These are phyloP conservation scores for Diplocarpon mali DNA, from an alignment of 2,329 filamentous ascomycete species.

Conservation along the genomic window DNA sequence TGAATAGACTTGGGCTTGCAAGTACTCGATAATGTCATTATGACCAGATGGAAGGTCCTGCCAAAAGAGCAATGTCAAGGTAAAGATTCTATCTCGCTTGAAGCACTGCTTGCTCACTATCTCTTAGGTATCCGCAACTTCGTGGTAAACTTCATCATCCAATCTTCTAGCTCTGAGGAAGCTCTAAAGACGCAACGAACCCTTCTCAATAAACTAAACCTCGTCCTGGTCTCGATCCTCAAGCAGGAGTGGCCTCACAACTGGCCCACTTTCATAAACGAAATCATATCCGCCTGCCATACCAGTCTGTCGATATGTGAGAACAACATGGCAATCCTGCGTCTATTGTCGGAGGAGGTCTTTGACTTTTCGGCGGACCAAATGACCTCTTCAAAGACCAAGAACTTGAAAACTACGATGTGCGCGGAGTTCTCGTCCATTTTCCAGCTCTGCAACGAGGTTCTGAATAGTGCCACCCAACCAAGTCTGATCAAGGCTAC, in stretches of 20 bases:
- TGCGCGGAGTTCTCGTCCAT: slow-evolving; percentile 97
- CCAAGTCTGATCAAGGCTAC: slow-evolving; percentile 90
- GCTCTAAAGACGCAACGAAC: slow-evolving; percentile 74
- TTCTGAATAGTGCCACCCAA: slow-evolving; percentile 81
- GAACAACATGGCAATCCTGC: slow-evolving; percentile 98
- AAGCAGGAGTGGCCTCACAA: slow-evolving; percentile 99
- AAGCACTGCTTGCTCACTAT: slow-evolving; percentile 15
- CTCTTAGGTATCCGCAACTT: slow-evolving; percentile 88
- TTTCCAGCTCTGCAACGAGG: slow-evolving; percentile 94
- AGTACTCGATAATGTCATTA: slow-evolving; percentile 95
- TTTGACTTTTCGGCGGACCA: slow-evolving; percentile 98
- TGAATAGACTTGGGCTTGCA: slow-evolving; percentile 76
- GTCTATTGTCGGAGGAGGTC: slow-evolving; percentile 91
- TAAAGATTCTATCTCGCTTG: slow-evolving; percentile 28
- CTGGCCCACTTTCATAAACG: slow-evolving; percentile 99
- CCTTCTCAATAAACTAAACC: slow-evolving; percentile 93
- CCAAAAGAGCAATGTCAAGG: slow-evolving; percentile 93
- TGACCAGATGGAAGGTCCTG: slow-evolving; percentile 97
- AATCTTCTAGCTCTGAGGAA: slow-evolving; percentile 84
- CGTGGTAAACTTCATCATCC: slow-evolving; percentile 96
- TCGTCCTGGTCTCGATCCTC: slow-evolving; percentile 91
- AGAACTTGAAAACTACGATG: slow-evolving; percentile 97
- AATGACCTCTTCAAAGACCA: slow-evolving; percentile 97
- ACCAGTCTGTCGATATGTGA: slow-evolving; percentile 95
- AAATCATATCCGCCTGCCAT: slow-evolving; percentile 94